Conservation (phyloP, 768 basidiomycete genomes). For the Lepiota venenata region DNA sequence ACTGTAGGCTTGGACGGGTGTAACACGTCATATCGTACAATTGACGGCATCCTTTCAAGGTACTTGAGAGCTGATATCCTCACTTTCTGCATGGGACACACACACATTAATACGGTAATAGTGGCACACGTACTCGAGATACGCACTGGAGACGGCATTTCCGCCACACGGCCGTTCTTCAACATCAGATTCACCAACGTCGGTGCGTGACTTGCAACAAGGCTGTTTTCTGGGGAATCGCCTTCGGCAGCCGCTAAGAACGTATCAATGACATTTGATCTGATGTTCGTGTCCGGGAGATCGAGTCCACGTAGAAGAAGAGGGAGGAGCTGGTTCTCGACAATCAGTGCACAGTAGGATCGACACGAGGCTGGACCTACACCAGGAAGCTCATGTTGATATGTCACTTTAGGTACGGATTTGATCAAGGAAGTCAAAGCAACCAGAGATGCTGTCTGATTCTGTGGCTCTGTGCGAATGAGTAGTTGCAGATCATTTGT, state of each 20-base stretch:
- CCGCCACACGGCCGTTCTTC: conserved; percentile 48
- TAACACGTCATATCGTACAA: conserved; percentile 79
- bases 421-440: conserved; percentile 81
- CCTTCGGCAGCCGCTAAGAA: conserved; percentile 68
- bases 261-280: conserved; percentile 77
- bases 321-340: conserved; percentile 70
- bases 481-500: neutral
- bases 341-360: neutral
- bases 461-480: conserved; percentile 37
- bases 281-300: conserved; percentile 68
- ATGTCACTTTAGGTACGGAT: conserved; percentile 73
- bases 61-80: conserved; percentile 74
- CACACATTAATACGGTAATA: neutral
- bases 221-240: conserved; percentile 40
- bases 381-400: conserved; percentile 61
- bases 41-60: conserved; percentile 67
- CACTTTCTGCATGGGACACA: conserved; percentile 50
- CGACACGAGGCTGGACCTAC: conserved; percentile 31
- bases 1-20: conserved; percentile 77
- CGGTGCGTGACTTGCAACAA: conserved; percentile 66
- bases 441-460: conserved; percentile 72
- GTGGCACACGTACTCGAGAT: neutral
- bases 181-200: conserved; percentile 73
- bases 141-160: conserved; percentile 56
- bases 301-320: conserved; percentile 83